These are phyloP conservation scores for Penicillium pulvis DNA, from an alignment of 495 filamentous ascomycete species.

Conservation along the genomic window DNA sequence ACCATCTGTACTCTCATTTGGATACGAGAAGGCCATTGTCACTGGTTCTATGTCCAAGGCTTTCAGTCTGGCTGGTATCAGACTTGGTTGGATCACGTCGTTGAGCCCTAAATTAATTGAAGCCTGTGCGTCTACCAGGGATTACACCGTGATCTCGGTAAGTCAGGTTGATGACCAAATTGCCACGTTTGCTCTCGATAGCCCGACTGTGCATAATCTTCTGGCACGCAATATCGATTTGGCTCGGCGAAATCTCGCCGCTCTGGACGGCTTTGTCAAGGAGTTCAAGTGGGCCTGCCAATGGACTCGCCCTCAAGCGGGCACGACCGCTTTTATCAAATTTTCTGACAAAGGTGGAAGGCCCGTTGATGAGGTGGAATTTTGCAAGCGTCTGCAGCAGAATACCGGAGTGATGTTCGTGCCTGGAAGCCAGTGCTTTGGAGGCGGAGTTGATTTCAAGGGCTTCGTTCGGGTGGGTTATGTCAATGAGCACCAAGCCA, in stretches of 20 bases:
- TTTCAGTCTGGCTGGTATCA: conserved; percentile 79
- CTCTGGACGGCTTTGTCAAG: conserved; percentile 64
- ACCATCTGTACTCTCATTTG: conserved; percentile 66
- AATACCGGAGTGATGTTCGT: conserved; percentile 75
- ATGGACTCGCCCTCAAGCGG: conserved; percentile 76
- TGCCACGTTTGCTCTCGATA: conserved; percentile 68
- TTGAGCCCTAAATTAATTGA: conserved; percentile 62
- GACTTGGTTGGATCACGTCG: conserved; percentile 80
- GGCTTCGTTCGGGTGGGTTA: conserved; percentile 81
- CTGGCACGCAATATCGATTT: conserved; percentile 68
- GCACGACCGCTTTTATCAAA: conserved; percentile 80
- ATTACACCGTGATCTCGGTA: conserved; percentile 89
- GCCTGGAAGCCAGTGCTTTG: conserved; percentile 77
- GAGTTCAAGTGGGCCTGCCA: conserved; percentile 56
- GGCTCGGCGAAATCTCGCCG: conserved; percentile 65
- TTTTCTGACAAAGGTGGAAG: conserved; percentile 56
- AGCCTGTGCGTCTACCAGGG: conserved; percentile 61
- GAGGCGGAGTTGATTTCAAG: conserved; percentile 63
- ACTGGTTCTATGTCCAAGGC: conserved; percentile 87
- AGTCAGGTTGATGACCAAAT: conserved; percentile 78
- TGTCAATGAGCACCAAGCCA: conserved; percentile 65
- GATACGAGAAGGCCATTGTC: conserved; percentile 68
- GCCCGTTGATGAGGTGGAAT: conserved; percentile 67
- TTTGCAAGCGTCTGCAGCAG: conserved; percentile 68
- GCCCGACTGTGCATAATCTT: conserved; percentile 60